Conservation (phyloP, 495 filamentous ascomycete species). For the Penicillium bovifimosum region DNA sequence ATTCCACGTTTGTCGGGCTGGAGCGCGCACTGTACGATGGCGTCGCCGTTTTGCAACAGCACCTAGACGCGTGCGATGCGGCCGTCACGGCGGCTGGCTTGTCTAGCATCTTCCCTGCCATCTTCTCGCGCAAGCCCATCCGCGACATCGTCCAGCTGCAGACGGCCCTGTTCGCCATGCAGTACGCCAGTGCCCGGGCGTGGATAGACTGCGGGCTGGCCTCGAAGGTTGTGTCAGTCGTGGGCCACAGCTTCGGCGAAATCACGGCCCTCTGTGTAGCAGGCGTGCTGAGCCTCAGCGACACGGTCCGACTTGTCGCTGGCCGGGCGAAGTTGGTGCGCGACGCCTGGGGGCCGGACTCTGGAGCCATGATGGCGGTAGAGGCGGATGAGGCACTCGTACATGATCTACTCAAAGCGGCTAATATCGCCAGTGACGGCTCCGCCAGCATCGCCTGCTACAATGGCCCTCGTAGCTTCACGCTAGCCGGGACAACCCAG, state of each 20-base stretch:
- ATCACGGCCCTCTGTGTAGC: conserved; percentile 40
- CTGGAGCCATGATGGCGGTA: conserved; percentile 47
- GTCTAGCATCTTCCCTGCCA: conserved; percentile 38
- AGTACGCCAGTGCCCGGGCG: conserved; percentile 41
- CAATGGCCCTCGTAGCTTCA: conserved; percentile 44
- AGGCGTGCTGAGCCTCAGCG: conserved; percentile 27
- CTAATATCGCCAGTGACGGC: background rate
- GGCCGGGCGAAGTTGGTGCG: conserved; percentile 42
- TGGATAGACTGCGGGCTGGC: conserved; percentile 44
- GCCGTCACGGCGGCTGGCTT: conserved; percentile 23
- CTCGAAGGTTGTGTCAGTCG: conserved; percentile 24
- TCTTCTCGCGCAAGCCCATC: conserved; percentile 40
- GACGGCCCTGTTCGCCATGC: conserved; percentile 38
- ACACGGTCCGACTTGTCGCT: conserved; percentile 38
- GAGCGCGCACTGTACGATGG: conserved; percentile 31
- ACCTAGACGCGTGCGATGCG: conserved; percentile 27
- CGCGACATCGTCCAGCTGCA: conserved; percentile 42
- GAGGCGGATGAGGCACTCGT: conserved; percentile 28
- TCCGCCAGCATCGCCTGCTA: conserved; percentile 41
- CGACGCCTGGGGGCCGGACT: conserved; percentile 41
- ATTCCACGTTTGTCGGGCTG: conserved; percentile 39
- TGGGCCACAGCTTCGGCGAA: conserved; percentile 51
- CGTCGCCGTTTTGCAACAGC: conserved; percentile 25
- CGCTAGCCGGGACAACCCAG: conserved; percentile 35
- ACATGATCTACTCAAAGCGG: conserved; percentile 6